Evolutionary conservation across 2,329 filamentous ascomycete genomes (phyloP).

Genomic region (Xylariaceae sp.): DNA sequence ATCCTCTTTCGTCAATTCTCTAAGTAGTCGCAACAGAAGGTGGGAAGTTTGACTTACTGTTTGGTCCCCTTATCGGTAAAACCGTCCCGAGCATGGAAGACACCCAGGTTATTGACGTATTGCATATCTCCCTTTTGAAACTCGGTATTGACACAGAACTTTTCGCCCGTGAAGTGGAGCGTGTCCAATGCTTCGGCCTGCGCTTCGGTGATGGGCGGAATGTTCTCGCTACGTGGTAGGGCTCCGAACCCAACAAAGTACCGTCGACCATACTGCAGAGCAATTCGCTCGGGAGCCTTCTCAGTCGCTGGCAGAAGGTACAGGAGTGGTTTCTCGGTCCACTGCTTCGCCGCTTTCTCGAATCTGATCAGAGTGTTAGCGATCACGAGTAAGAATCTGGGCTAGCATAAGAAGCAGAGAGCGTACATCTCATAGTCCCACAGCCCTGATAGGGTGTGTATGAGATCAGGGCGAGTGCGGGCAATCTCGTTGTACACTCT

Average conservation of each 20-base stretch:
- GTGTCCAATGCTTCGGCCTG: conserved; percentile 52
- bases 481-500: conserved; percentile 62
- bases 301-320: conserved; percentile 50
- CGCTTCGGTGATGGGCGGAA: conserved; percentile 54
- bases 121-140: conserved; percentile 51
- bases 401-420: no score
- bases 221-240: conserved; percentile 47
- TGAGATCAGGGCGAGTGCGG: conserved; percentile 53
- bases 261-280: conserved; percentile 59
- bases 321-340: conserved; percentile 48
- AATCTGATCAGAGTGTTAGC: conserved; percentile 38
- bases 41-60: conserved; percentile 35
- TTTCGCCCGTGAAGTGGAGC: conserved; percentile 47
- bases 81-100: conserved; percentile 50
- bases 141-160: conserved; percentile 40
- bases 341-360: conserved; percentile 43
- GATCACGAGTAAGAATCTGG: conserved; percentile 37
- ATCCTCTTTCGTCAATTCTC: conserved; percentile 2
- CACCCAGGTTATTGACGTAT: conserved; percentile 51
- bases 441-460: conserved; percentile 50
- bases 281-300: conserved; percentile 46
- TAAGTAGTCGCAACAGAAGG: background rate
- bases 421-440: conserved; percentile 48
- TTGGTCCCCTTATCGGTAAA: conserved; percentile 44
- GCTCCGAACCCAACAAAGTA: conserved; percentile 55